A percentile compares a stretch with the other conserved stretches of the same genome.
phyloP scores from a whole-genome alignment of 225 moss, liverwort and hornwort genomes.

The Physcomitrium patens region DNA sequence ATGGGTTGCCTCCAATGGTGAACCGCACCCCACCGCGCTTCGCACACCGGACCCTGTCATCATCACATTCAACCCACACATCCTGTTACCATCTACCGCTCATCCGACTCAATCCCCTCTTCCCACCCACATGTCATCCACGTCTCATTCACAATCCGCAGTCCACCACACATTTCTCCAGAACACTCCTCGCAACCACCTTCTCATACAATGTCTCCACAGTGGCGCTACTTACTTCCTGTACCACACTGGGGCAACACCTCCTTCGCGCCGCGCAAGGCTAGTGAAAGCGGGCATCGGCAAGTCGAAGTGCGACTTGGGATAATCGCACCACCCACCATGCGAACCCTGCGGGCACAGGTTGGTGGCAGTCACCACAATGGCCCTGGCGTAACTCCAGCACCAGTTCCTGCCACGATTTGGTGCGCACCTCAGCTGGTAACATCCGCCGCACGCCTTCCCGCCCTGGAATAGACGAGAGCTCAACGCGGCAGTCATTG shows the following conservation, averaged over 20 bases:
- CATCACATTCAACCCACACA: neutral
- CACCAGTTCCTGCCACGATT: conserved; percentile 25
- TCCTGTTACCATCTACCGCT: neutral
- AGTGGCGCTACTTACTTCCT: conserved; percentile 9
- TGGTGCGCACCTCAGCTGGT: conserved; percentile 23
- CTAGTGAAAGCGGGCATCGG: conserved; percentile 28
- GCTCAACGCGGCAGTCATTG: conserved; percentile 42
- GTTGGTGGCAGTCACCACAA: conserved; percentile 41
- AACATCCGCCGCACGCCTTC: conserved; percentile 39
- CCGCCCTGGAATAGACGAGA: conserved; percentile 28
- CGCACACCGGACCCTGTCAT: conserved; percentile 22
- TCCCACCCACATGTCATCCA: too few relatives aligned
- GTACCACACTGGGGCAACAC: conserved; percentile 40
- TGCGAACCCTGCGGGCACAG: conserved; percentile 32
- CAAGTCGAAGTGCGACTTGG: conserved; percentile 34
- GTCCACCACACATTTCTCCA: too few relatives aligned
- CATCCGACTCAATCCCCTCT: too few relatives aligned
- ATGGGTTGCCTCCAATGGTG: conserved; percentile 41
- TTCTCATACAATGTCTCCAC: too few relatives aligned
- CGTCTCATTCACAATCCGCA: too few relatives aligned
- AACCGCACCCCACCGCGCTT: conserved; percentile 33
- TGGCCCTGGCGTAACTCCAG: neutral
- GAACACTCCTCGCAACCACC: too few relatives aligned
- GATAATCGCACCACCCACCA: conserved; percentile 40
- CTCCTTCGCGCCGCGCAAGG: conserved; percentile 24